phyloP scores from a whole-genome alignment of 2,329 filamentous ascomycete species.

The Fusarium pseudonygamai region DNA sequence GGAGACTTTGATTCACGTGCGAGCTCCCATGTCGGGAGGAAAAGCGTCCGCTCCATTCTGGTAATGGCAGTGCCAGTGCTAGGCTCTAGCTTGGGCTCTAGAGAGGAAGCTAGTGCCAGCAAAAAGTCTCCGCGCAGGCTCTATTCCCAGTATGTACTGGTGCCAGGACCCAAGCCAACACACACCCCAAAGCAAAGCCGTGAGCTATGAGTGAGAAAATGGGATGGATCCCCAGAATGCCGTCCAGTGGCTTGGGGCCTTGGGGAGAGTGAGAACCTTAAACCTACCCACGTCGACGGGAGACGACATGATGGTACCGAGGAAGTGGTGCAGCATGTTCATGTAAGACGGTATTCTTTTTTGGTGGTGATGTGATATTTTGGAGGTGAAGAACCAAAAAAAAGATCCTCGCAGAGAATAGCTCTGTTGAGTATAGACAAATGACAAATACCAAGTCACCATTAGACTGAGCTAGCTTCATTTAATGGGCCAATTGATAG shows the following conservation, averaged over 20 bases:
- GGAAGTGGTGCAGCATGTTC: slow-evolving; percentile 7
- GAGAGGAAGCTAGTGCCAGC: not conserved
- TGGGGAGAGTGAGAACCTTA: slow-evolving; percentile 45
- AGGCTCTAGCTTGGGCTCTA: not conserved
- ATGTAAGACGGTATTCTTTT: not conserved
- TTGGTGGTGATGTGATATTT: not conserved
- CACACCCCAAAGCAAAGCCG: slow-evolving; percentile 5
- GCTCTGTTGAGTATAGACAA: not conserved
- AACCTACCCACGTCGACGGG: slow-evolving; percentile 36
- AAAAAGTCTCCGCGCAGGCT: slow-evolving; percentile 17
- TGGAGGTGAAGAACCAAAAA: not conserved
- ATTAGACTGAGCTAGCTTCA: not conserved
- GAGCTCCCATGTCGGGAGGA: not conserved
- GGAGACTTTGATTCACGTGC: slow-evolving; percentile 1
- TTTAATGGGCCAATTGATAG: not conserved
- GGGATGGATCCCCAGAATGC: slow-evolving; percentile 20
- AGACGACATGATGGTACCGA: slow-evolving; percentile 28
- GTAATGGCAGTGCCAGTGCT: slow-evolving; percentile 20
- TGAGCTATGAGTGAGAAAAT: slow-evolving; percentile 22
- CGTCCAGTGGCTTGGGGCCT: slow-evolving; percentile 38
- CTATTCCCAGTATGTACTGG: slow-evolving; percentile 3
- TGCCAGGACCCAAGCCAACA: slow-evolving; percentile 1
- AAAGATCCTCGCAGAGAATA: not conserved
- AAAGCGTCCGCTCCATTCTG: slow-evolving; percentile 28
- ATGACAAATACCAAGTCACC: not conserved